Evolutionary conservation across 2,329 filamentous ascomycete genomes (phyloP).

Genomic region (Fusarium anguioides): DNA sequence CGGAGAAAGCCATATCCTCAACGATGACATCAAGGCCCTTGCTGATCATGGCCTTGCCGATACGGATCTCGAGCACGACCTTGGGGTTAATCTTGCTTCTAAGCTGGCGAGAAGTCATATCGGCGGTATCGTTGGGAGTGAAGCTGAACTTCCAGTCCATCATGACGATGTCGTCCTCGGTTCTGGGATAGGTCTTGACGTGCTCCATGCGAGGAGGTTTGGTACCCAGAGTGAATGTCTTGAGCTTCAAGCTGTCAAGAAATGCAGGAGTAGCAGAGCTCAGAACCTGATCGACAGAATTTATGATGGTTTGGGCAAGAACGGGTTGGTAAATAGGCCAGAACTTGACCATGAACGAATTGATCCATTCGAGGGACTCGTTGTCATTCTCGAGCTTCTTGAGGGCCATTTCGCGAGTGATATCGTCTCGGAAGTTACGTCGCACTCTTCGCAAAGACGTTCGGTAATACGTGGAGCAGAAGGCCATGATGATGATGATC

Average conservation of each 20-base stretch:
- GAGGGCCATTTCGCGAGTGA: slow-evolving; percentile 88
- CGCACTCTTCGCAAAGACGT: slow-evolving; percentile 94
- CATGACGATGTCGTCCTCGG: slow-evolving; percentile 92
- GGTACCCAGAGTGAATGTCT: slow-evolving; percentile 91
- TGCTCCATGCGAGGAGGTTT: slow-evolving; percentile 97
- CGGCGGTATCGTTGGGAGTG: slow-evolving; percentile 91
- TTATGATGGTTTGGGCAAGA: slow-evolving; percentile 90
- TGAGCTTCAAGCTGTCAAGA: slow-evolving; percentile 91
- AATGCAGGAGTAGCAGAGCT: slow-evolving; percentile 93
- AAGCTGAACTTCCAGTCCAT: slow-evolving; percentile 99
- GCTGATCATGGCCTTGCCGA: slow-evolving; percentile 96
- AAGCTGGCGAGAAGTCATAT: slow-evolving; percentile 89
- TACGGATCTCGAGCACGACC: slow-evolving; percentile 90
- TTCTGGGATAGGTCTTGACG: slow-evolving; percentile 97
- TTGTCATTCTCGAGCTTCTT: slow-evolving; percentile 88
- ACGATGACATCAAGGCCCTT: slow-evolving; percentile 98
- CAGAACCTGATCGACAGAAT: slow-evolving; percentile 93
- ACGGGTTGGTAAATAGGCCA: slow-evolving; percentile 99
- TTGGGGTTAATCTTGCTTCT: slow-evolving; percentile 98
- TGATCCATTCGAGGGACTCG: slow-evolving; percentile 98
- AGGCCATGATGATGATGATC: slow-evolving; percentile 92
- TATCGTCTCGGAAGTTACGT: slow-evolving; percentile 94
- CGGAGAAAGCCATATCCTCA: slow-evolving; percentile 96
- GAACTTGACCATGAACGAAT: slow-evolving; percentile 98
- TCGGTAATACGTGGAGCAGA: slow-evolving; percentile 94